Evolutionary conservation across 495 filamentous ascomycete genomes (phyloP).

Genomic region (Mytilinidion resinicola): DNA sequence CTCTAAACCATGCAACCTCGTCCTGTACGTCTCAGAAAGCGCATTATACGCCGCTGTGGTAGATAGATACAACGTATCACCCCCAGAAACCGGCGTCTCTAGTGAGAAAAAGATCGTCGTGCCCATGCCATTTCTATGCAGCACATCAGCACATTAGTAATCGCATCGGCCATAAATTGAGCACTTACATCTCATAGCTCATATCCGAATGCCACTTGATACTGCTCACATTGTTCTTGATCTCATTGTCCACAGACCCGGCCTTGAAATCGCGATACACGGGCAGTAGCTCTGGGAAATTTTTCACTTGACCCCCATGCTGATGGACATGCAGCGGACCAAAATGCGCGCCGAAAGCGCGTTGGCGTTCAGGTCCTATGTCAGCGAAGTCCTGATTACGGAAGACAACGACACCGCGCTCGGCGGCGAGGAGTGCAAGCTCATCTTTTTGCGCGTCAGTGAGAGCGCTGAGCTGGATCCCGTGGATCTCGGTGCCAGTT

Average conservation of each 20-base stretch:
- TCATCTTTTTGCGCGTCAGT: constrained; percentile 37
- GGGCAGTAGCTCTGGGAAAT: not conserved
- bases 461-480: constrained; percentile 42
- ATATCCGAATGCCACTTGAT: constrained; percentile 7
- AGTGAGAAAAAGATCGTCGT: not conserved
- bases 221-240: not conserved
- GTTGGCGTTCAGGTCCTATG: not conserved
- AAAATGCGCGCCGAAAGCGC: not conserved
- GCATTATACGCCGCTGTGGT: constrained; percentile 2
- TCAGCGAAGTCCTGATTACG: constrained; percentile 48
- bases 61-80: not conserved
- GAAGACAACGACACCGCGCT: constrained; percentile 41
- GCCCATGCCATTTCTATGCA: not conserved
- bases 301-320: not conserved
- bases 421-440: constrained; percentile 39
- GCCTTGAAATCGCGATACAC: constrained; percentile 1
- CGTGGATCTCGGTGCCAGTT: constrained; percentile 42
- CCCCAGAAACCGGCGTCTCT: not conserved
- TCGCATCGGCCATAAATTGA: not conserved
- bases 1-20: not conserved
- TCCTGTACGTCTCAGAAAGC: not conserved
- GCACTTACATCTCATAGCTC: not conserved
- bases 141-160: not conserved
- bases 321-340: constrained; percentile 1
- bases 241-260: not conserved